phyloP scores from a whole-genome alignment of 371 early-diverging fungal species.

The Lichtheimia ornata region DNA sequence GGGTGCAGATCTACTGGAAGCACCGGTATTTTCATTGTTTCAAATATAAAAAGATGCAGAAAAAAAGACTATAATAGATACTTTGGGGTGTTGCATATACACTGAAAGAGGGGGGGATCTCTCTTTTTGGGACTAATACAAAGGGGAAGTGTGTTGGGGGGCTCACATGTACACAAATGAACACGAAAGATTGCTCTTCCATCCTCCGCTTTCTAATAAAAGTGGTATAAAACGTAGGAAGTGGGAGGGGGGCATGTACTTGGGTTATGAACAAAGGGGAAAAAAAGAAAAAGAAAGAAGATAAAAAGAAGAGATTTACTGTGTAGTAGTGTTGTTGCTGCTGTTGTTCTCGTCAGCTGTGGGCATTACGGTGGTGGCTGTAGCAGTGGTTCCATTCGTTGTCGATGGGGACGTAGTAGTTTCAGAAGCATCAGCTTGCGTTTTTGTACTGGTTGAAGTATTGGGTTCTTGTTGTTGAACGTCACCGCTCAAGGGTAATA shows the following conservation, averaged over 20 bases:
- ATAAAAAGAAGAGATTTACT: constrained; percentile 6
- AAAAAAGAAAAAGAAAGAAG: constrained; percentile 4
- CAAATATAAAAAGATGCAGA: constrained; percentile 7
- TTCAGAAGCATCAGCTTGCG: not conserved
- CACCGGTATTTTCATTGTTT: constrained; percentile 14
- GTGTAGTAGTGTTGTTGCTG: not conserved
- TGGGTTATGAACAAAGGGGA: constrained; percentile 7
- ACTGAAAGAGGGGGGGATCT: constrained; percentile 10
- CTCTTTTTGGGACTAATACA: not conserved
- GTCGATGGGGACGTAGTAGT: not conserved
- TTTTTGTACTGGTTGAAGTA: not conserved
- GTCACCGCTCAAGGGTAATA: constrained; percentile 22
- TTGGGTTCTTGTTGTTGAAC: constrained; percentile 4
- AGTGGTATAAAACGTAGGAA: constrained; percentile 16
- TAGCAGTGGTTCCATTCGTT: not conserved
- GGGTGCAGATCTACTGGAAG: constrained; percentile 5
- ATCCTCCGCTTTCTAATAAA: constrained; percentile 11
- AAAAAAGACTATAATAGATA: constrained; percentile 7
- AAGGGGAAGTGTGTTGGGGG: constrained; percentile 1
- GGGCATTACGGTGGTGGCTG: not conserved
- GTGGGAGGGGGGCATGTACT: constrained; percentile 6
- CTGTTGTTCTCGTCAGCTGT: not conserved
- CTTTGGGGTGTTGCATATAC: constrained; percentile 14
- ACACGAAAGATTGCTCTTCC: constrained; percentile 2
- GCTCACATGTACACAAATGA: constrained; percentile 13